A percentile compares a stretch with the other conserved stretches of the same genome.
phyloP scores from a whole-genome alignment of 192 early-diverging fungal species.

The Mortierella hygrophila region DNA sequence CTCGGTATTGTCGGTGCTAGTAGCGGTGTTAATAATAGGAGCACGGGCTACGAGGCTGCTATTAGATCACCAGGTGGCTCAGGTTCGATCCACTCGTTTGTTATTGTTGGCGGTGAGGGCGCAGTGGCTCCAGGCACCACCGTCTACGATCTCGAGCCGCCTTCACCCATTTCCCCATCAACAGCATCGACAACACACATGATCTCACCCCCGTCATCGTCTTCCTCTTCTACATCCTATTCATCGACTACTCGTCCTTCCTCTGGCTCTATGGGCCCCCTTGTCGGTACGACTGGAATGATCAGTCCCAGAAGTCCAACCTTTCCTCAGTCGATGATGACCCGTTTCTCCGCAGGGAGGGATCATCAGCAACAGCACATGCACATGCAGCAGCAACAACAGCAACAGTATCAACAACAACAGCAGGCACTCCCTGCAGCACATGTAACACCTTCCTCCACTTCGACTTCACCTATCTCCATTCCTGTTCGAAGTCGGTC shows the following conservation, averaged over 20 bases:
- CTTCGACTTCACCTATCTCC: slow-evolving; percentile 8
- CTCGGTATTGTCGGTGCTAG: slow-evolving; percentile 1
- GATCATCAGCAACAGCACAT: background rate
- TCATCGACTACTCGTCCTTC: background rate
- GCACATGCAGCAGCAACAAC: background rate
- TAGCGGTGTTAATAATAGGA: background rate
- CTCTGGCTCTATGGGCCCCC: background rate
- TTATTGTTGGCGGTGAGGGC: slow-evolving; percentile 32
- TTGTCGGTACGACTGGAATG: background rate
- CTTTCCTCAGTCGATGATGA: slow-evolving; percentile 6
- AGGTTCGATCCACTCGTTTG: slow-evolving; percentile 14
- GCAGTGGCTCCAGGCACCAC: slow-evolving; percentile 21
- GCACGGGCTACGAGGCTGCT: background rate
- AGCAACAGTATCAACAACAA: background rate
- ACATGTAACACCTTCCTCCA: background rate
- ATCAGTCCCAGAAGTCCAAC: background rate
- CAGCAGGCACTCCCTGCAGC: background rate
- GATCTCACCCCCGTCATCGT: background rate
- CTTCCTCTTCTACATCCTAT: background rate
- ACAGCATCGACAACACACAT: background rate
- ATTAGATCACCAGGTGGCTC: background rate
- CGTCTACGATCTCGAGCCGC: slow-evolving; percentile 14
- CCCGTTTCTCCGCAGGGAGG: background rate
- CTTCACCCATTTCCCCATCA: slow-evolving; percentile 7
- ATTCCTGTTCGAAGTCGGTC: slow-evolving; percentile 11